A percentile compares a stretch with the other conserved stretches of the same genome.
phyloP scores from a whole-genome alignment of 2,329 filamentous ascomycete species.

The Ophiosphaerella herpotricha region DNA sequence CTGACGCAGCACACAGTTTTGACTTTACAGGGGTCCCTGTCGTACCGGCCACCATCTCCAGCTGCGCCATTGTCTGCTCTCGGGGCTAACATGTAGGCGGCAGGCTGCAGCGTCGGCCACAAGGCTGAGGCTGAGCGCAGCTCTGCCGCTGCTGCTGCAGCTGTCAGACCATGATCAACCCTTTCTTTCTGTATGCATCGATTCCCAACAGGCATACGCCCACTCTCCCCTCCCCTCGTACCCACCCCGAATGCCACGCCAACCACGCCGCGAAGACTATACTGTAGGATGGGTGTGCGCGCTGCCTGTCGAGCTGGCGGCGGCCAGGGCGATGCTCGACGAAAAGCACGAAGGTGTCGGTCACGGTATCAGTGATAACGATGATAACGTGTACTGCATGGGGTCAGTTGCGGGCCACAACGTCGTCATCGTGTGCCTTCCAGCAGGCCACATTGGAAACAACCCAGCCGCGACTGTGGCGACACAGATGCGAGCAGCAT shows the following conservation, averaged over 20 bases:
- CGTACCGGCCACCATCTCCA: background rate
- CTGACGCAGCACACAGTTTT: too few relatives aligned
- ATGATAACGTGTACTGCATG: conserved; percentile 22
- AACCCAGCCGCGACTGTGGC: conserved; percentile 36
- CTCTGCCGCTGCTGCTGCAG: conserved; percentile 3
- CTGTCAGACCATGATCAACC: conserved; percentile 3
- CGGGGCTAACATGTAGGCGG: background rate
- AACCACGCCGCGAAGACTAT: conserved; percentile 19
- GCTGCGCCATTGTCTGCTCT: too few relatives aligned
- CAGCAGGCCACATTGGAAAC: conserved; percentile 36
- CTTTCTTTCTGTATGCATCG: conserved; percentile 3
- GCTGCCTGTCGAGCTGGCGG: conserved; percentile 37
- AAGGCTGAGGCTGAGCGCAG: conserved; percentile 12
- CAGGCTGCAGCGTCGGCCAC: conserved; percentile 7
- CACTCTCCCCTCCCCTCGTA: background rate
- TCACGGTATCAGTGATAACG: conserved; percentile 8
- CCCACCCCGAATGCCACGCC: background rate
- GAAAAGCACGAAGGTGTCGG: conserved; percentile 23
- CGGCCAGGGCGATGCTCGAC: background rate
- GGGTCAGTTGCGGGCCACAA: conserved; percentile 36
- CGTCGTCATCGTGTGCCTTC: conserved; percentile 40
- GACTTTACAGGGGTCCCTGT: too few relatives aligned
- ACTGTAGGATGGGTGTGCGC: conserved; percentile 44
- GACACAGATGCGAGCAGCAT: conserved; percentile 30
- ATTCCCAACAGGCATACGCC: background rate